Evolutionary conservation across 306 rosid species (phyloP).

Genomic region (Spatholobus suberectus): DNA sequence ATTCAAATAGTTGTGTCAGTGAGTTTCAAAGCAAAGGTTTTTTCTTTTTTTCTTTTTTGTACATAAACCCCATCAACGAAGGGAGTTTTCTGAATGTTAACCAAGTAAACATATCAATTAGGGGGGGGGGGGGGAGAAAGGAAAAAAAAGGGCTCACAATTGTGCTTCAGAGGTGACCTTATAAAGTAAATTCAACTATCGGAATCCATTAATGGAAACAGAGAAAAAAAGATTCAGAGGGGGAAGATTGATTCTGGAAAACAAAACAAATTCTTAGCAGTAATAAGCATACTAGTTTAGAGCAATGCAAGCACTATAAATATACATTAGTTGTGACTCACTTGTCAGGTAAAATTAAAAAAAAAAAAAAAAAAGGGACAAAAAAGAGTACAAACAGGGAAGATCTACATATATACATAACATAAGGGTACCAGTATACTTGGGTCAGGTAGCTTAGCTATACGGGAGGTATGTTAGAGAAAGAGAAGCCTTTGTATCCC

Average conservation of each 20-base stretch:
- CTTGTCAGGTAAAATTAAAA: conserved; percentile 1
- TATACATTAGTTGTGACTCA: conserved; percentile 19
- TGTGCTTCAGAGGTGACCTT: neutral
- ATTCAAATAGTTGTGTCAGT: neutral
- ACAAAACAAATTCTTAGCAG: neutral
- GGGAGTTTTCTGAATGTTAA: neutral
- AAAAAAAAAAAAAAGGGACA: neutral
- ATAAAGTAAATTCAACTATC: neutral
- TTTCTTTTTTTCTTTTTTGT: no score
- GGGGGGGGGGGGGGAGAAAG: no score
- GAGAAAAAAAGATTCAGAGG: no score
- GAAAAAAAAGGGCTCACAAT: no score
- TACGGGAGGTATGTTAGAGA: conserved; percentile 89
- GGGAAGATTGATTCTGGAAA: conserved; percentile 18
- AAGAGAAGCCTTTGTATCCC: conserved; percentile 91
- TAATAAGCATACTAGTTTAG: conserved; percentile 16
- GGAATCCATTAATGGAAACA: no score
- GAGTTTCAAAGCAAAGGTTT: neutral
- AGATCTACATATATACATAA: no score
- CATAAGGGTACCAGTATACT: conserved; percentile 23
- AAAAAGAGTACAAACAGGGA: neutral
- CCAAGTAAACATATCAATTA: neutral
- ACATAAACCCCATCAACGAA: no score
- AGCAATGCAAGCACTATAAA: conserved; percentile 28
- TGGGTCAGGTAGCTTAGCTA: conserved; percentile 8